Percentiles rank a stretch among this genome's conserved stretches.
Conservation (phyloP, 345 rosid species). For the Triadica sebifera region DNA sequence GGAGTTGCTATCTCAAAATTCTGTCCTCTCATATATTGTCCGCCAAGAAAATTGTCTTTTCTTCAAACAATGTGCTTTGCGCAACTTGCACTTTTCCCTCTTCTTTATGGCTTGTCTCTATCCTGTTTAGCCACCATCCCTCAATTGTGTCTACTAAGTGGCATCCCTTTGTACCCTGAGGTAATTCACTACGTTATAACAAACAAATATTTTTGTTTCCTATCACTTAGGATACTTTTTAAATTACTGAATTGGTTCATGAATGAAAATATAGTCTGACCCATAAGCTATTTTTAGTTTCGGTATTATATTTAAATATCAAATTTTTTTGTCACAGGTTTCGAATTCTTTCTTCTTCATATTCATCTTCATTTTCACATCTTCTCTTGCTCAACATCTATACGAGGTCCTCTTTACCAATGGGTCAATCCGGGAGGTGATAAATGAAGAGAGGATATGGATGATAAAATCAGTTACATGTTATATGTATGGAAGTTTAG, state of each 20-base stretch:
- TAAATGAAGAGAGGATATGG: constrained; percentile 39
- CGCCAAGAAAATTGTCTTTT: constrained; percentile 21
- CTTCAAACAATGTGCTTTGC: constrained; percentile 31
- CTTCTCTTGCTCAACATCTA: constrained; percentile 20
- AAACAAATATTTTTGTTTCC: no score
- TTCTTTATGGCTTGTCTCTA: constrained; percentile 25
- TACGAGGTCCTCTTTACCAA: constrained; percentile 27
- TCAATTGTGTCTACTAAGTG: constrained; percentile 40
- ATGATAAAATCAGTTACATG: constrained; percentile 39
- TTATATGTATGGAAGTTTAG: constrained; percentile 25
- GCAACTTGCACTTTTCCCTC: constrained; percentile 15
- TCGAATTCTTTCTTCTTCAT: constrained; percentile 20
- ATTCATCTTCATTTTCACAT: constrained; percentile 29
- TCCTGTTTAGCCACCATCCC: constrained; percentile 41
- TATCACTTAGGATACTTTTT: no score
- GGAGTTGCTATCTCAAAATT: constrained; percentile 36
- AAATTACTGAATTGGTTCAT: no score
- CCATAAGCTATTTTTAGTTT: no score
- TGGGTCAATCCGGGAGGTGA: constrained; percentile 22
- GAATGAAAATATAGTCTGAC: no score
- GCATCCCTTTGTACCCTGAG: constrained; percentile 41
- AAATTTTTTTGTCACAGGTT: constrained; percentile 25
- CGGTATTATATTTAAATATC: no score
- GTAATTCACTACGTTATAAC: constrained; percentile 15
- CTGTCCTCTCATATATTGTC: constrained; percentile 43